Percentiles rank a stretch among this genome's conserved stretches.
These are phyloP conservation scores for Trichoderma afroharzianum DNA, from an alignment of 2,329 filamentous ascomycete genomes.

Conservation along the genomic window DNA sequence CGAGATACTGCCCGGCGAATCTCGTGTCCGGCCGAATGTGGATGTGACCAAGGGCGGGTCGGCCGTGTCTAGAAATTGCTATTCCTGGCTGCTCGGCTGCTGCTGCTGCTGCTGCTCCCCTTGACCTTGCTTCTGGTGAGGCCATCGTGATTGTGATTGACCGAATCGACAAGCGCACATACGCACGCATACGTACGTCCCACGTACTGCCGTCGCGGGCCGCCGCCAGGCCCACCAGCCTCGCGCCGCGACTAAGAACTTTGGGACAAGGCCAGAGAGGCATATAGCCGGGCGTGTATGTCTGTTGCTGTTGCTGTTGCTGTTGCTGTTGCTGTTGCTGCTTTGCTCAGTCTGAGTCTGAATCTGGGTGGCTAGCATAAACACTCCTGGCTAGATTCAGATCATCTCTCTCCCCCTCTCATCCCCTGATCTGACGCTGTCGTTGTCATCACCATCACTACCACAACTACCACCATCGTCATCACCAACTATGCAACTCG, in stretches of 20 bases:
- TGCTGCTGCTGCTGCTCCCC: not conserved
- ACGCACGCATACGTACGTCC: not conserved
- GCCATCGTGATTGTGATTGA: not conserved
- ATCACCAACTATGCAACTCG: constrained; percentile 27
- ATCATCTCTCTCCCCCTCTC: not conserved
- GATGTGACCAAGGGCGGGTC: not conserved
- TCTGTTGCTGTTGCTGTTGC: not conserved
- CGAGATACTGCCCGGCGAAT: not conserved
- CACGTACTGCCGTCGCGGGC: not conserved
- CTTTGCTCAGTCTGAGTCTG: not conserved
- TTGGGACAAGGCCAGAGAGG: not conserved
- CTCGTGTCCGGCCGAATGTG: constrained; percentile 4
- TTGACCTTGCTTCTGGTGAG: not conserved
- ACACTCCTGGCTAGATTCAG: not conserved
- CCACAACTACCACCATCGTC: constrained; percentile 13
- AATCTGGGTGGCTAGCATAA: not conserved
- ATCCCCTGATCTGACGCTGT: not conserved
- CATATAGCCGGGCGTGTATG: not conserved
- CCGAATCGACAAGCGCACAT: not conserved
- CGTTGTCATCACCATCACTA: not conserved
- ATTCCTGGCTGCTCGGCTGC: not conserved
- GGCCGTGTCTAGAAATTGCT: not conserved
- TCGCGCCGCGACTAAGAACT: not conserved
- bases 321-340: not conserved
- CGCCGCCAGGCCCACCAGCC: not conserved